These are phyloP conservation scores for Termitomyces sp. DNA, from an alignment of 768 basidiomycete species.

Conservation along the genomic window DNA sequence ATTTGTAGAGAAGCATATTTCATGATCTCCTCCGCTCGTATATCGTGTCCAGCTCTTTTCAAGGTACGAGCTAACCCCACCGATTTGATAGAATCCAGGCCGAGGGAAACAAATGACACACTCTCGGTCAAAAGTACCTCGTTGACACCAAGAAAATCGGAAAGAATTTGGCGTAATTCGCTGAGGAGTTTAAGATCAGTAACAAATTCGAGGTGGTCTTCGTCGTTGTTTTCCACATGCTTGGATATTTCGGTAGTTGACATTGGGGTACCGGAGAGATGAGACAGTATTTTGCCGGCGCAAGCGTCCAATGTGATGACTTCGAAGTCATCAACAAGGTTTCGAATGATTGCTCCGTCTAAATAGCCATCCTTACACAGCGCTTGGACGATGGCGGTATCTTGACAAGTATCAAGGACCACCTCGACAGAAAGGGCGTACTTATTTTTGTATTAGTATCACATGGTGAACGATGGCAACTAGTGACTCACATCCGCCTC, in stretches of 20 bases:
- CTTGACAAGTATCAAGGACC: slow-evolving; percentile 23
- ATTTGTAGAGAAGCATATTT: slow-evolving; percentile 23
- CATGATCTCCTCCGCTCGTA: slow-evolving; percentile 39
- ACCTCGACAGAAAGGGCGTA: slow-evolving; percentile 33
- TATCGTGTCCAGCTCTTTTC: slow-evolving; percentile 28
- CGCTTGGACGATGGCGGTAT: slow-evolving; percentile 25
- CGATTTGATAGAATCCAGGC: slow-evolving; percentile 47
- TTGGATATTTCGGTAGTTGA: background rate
- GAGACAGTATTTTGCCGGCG: background rate
- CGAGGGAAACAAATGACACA: slow-evolving; percentile 43
- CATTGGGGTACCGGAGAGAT: background rate
- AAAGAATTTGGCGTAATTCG: slow-evolving; percentile 19
- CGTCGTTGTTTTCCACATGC: background rate
- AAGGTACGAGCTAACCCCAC: slow-evolving; percentile 40
- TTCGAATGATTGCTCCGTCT: slow-evolving; percentile 10
- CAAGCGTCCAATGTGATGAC: slow-evolving; percentile 16
- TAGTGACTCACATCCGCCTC: slow-evolving; percentile 29
- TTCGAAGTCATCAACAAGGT: slow-evolving; percentile 26
- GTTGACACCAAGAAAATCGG: slow-evolving; percentile 27
- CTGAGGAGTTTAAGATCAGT: slow-evolving; percentile 18
- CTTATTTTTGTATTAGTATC: slow-evolving; percentile 17
- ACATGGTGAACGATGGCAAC: background rate
- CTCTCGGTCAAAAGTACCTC: slow-evolving; percentile 20
- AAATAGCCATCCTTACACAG: slow-evolving; percentile 23
- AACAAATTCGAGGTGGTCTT: background rate